Percentiles rank a stretch among this genome's conserved stretches.
These are phyloP conservation scores for Xerocomellus chrysenteron DNA, from an alignment of 768 basidiomycete species.

Conservation along the genomic window DNA sequence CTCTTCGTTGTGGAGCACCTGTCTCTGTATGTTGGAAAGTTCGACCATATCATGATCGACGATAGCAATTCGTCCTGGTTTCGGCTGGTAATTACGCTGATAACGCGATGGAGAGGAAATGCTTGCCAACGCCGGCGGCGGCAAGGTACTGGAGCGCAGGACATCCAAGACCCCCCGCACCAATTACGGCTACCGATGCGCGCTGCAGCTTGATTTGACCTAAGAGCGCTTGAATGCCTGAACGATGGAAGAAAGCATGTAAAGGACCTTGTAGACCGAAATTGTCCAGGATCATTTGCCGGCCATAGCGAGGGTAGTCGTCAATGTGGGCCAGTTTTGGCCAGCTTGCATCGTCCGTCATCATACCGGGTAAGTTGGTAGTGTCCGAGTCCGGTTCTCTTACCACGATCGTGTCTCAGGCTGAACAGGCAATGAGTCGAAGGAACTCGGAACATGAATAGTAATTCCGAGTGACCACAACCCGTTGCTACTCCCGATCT, in stretches of 20 bases:
- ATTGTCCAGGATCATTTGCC: slow-evolving; percentile 93
- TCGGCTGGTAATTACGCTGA: slow-evolving; percentile 4
- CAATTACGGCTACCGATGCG: slow-evolving; percentile 82
- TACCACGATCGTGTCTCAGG: neutral
- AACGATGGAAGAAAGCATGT: neutral
- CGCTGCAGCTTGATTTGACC: slow-evolving; percentile 81
- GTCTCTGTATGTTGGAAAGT: slow-evolving; percentile 86
- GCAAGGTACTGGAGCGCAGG: slow-evolving; percentile 93
- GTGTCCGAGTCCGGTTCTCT: neutral
- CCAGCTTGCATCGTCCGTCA: slow-evolving; percentile 14
- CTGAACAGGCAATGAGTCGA: neutral
- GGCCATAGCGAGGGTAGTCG: slow-evolving; percentile 89
- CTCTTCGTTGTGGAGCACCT: slow-evolving; percentile 79
- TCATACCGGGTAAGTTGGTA: neutral
- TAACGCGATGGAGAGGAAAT: neutral
- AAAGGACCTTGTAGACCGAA: slow-evolving; percentile 78
- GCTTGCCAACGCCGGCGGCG: slow-evolving; percentile 86
- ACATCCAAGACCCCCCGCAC: slow-evolving; percentile 95
- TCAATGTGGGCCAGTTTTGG: slow-evolving; percentile 41
- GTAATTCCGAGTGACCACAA: neutral
- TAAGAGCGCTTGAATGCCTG: slow-evolving; percentile 30
- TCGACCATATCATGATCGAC: slow-evolving; percentile 89
- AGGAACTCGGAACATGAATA: too few relatives aligned
- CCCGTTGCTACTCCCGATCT: neutral
- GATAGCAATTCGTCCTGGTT: slow-evolving; percentile 77